Conservation (phyloP, 2,329 filamentous ascomycete species). For the Periconia sp. region DNA sequence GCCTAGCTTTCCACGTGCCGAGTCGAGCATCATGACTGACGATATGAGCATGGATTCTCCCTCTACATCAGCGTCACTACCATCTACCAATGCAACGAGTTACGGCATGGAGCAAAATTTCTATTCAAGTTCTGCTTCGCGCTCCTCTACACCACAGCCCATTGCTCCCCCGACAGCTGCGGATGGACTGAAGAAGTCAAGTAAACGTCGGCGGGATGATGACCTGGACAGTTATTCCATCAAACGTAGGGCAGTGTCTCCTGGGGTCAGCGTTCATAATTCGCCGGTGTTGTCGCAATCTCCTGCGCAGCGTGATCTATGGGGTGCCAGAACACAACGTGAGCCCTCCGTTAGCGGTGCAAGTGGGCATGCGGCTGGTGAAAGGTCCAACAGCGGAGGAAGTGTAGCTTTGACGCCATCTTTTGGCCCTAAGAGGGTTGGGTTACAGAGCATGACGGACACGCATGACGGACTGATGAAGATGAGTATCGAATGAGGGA, state of each 20-base stretch:
- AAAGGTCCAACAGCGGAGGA: constrained; percentile 51
- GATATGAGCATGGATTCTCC: constrained; percentile 75
- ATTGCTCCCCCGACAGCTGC: constrained; percentile 41
- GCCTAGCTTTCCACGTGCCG: constrained; percentile 57
- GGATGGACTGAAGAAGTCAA: constrained; percentile 46
- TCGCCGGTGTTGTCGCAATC: constrained; percentile 82
- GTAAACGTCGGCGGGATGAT: constrained; percentile 83
- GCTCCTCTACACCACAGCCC: constrained; percentile 42
- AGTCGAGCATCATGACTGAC: constrained; percentile 60
- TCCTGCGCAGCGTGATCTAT: constrained; percentile 74
- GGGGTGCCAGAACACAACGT: constrained; percentile 69
- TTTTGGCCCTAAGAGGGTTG: constrained; percentile 51
- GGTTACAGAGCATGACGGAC: constrained; percentile 86
- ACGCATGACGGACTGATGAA: constrained; percentile 95
- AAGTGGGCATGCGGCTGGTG: constrained; percentile 47
- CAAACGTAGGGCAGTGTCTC: constrained; percentile 88
- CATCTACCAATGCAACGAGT: constrained; percentile 18
- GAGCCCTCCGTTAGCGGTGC: constrained; percentile 53
- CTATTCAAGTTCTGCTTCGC: constrained; percentile 28
- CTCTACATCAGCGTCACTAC: constrained; percentile 29
- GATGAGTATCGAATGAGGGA: constrained; percentile 83
- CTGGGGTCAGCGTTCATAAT: constrained; percentile 87
- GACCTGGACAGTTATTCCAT: constrained; percentile 86
- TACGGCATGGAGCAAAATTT: constrained; percentile 20
- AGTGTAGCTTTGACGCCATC: constrained; percentile 49